Base-by-base conservation (phyloP, 306 rosid species). In the Fragaria nilgerrensis region DNA sequence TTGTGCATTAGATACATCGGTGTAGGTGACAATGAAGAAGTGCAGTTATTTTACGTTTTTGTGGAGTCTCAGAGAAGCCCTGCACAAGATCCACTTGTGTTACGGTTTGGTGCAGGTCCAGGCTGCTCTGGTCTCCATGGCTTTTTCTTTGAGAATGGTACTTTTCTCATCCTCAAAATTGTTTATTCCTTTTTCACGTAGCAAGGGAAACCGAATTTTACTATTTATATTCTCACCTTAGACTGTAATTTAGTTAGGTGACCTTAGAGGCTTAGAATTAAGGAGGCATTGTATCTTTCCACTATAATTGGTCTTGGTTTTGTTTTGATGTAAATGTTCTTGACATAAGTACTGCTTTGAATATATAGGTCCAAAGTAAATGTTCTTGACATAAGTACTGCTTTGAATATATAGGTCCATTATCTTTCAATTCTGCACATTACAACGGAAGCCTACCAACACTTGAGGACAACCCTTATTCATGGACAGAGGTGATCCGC, bases 381-480 rank as follows among this genome's bases (percentile, higher is more conserved):
- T 36, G 37, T 36, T 36, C 37, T 36, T 36, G 37, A 36, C 37
- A 36, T 36, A 36, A 36, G 37, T 36, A 36, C 37, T 41, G 45
- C 53, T 22, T 76, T 27, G 73, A 14, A 10, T 45, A 69, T 7
- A 64, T 36, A 65, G 81, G 81, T 43, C 81, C 81, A 5, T n/a
- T 78, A 3, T 22, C 48, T 12, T 78, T 78, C 81, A 29, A 3
- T 32, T 34, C 9, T 69, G 75, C 47, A 69, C 17, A 78, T 70
- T 78, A 43, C 70, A 78, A 78, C 22, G 81, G 81, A 17, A 78
- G 76, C 76, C 48, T 70, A 78, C 81, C 81, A 44, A 56, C 76
- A 29, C 29, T 68, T 29, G 16, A 43, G 4, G 81, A 78, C 23
- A 78, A 70, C 50, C 61, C 76, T 32, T 76, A 56, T 56, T 11